phyloP scores from a whole-genome alignment of 1,139 yeast genomes.

The Diutina catenulata region DNA sequence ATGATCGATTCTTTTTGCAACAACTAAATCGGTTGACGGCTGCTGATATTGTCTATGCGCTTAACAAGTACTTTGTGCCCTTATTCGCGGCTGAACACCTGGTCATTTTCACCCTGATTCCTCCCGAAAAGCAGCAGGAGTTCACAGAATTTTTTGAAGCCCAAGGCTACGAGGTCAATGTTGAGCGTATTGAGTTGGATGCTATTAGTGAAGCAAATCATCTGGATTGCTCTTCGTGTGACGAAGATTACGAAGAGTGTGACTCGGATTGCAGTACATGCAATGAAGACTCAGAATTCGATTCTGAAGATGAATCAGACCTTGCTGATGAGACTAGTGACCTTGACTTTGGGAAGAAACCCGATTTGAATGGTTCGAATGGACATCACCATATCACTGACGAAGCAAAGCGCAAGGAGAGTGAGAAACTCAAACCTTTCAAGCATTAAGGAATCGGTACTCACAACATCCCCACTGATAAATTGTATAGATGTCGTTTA shows the following conservation, averaged over 20 bases:
- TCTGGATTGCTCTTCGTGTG: conserved; percentile 5
- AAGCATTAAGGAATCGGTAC: no score
- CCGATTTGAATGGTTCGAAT: not conserved
- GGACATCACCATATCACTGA: not conserved
- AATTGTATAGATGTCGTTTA: no score
- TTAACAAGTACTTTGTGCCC: conserved; percentile 49
- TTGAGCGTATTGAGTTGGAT: conserved; percentile 36
- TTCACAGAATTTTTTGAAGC: conserved; percentile 35
- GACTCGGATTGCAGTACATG: no score
- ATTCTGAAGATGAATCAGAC: conserved; percentile 7
- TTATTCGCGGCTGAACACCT: conserved; percentile 48
- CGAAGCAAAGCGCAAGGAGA: not conserved
- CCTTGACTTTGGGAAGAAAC: conserved; percentile 3
- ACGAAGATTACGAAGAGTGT: conserved; percentile 8
- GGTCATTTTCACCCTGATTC: conserved; percentile 59
- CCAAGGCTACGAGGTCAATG: conserved; percentile 49
- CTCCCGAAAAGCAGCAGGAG: conserved; percentile 47
- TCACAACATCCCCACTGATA: no score
- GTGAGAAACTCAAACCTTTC: conserved; percentile 1
- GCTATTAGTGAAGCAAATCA: conserved; percentile 13
- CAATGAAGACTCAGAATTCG: conserved; percentile 11
- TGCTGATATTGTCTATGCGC: conserved; percentile 42
- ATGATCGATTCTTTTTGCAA: conserved; percentile 31
- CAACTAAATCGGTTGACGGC: conserved; percentile 40
- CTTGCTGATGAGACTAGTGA: conserved; percentile 1